Conservation (phyloP, 305 asterid genomes). For the Solanum chacoense region DNA sequence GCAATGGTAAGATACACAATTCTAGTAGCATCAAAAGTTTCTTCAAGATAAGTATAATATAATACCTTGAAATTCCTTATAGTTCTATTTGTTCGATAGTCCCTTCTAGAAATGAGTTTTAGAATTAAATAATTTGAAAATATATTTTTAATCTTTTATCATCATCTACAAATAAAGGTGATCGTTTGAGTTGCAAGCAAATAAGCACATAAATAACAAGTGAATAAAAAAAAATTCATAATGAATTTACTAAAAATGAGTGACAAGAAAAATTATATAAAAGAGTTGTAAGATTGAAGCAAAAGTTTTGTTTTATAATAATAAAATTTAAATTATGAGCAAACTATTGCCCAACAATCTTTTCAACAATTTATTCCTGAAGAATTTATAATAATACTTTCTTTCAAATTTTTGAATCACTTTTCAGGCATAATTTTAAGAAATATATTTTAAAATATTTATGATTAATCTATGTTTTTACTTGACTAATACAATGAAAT, state of each 20-base stretch:
- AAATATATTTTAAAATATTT: too few species aligned
- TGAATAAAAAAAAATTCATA: background rate
- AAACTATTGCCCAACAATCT: background rate
- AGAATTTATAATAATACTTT: background rate
- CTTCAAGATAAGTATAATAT: background rate
- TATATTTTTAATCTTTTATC: background rate
- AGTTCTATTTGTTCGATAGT: background rate
- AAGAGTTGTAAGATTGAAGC: background rate
- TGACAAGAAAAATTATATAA: background rate
- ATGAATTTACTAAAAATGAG: background rate
- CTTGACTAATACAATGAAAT: background rate
- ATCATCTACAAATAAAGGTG: background rate
- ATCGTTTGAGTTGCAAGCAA: background rate
- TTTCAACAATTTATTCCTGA: background rate
- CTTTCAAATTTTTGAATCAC: background rate
- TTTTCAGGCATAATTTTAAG: background rate
- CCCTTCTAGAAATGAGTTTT: background rate
- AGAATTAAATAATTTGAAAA: background rate
- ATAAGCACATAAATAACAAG: background rate
- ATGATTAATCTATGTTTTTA: background rate
- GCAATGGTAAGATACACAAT: background rate
- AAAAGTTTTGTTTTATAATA: too few species aligned
- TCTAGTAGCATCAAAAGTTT: background rate
- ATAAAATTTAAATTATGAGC: too few species aligned
- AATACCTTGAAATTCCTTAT: background rate